phyloP scores from a whole-genome alignment of 2,329 filamentous ascomycete species.

The Pezicula radicicola region DNA sequence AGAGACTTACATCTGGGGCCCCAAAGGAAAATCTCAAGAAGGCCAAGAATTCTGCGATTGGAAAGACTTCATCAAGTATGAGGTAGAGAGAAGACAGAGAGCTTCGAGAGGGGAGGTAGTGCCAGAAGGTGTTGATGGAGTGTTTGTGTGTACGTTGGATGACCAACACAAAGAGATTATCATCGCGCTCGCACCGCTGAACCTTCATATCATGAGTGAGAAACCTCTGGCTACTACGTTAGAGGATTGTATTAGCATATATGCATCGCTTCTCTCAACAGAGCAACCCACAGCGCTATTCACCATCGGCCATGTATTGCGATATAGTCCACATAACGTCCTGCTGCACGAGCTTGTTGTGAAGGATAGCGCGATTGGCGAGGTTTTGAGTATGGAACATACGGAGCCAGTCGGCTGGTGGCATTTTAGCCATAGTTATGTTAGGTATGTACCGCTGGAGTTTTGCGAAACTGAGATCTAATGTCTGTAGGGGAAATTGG shows the following conservation, averaged over 20 bases:
- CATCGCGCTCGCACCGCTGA: conserved; percentile 63
- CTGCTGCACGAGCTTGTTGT: conserved; percentile 75
- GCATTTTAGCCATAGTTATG: conserved; percentile 87
- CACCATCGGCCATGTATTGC: conserved; percentile 84
- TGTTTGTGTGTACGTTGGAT: conserved; percentile 73
- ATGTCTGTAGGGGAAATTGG: conserved; percentile 69
- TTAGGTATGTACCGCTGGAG: conserved; percentile 44
- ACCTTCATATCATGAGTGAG: conserved; percentile 84
- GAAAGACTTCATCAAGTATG: conserved; percentile 70
- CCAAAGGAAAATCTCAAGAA: conserved; percentile 35
- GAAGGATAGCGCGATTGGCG: conserved; percentile 70
- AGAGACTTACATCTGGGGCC: conserved; percentile 66
- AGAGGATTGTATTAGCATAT: conserved; percentile 71
- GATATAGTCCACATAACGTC: conserved; percentile 88
- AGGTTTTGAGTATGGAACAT: conserved; percentile 79
- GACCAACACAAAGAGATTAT: conserved; percentile 81
- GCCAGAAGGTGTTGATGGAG: conserved; percentile 43
- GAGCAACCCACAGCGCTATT: conserved; percentile 54
- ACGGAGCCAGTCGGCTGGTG: conserved; percentile 92
- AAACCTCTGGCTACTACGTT: conserved; percentile 82
- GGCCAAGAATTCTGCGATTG: conserved; percentile 70
- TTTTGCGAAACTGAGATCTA: background rate
- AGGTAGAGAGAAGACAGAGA: conserved; percentile 55
- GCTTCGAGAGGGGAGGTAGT: conserved; percentile 40
- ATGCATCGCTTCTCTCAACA: conserved; percentile 43